These are phyloP conservation scores for Crotalaria pallida DNA, from an alignment of 306 rosid genomes.

Conservation along the genomic window DNA sequence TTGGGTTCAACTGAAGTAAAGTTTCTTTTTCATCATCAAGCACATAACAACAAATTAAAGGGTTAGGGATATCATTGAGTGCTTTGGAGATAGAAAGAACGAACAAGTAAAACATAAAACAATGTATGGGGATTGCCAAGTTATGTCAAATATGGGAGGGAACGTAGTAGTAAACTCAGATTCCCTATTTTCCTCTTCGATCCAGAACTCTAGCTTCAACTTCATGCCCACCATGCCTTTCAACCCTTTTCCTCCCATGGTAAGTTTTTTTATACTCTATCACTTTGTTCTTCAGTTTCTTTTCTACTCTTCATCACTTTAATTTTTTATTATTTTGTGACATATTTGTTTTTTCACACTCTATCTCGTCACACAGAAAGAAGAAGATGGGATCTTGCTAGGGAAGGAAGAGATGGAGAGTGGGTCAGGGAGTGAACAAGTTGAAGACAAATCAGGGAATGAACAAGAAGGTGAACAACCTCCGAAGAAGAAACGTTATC, in stretches of 20 bases:
- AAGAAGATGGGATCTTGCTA: constrained; percentile 51
- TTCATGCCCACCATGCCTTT: constrained; percentile 71
- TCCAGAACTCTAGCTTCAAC: constrained; percentile 84
- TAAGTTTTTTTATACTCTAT: constrained; percentile 24
- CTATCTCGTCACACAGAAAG: constrained; percentile 48
- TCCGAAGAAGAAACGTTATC: constrained; percentile 81
- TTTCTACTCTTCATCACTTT: not conserved
- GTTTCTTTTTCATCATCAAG: not conserved
- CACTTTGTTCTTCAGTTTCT: not conserved
- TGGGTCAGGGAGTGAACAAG: constrained; percentile 78
- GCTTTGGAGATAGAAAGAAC: too few species aligned
- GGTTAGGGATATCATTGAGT: not conserved
- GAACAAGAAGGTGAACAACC: constrained; percentile 58
- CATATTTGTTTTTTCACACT: too few species aligned
- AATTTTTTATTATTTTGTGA: too few species aligned
- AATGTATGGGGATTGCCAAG: constrained; percentile 98
- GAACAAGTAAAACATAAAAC: constrained; percentile 11
- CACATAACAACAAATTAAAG: not conserved
- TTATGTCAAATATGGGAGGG: constrained; percentile 77
- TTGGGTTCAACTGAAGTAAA: constrained; percentile 24
- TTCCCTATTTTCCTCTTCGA: constrained; percentile 61
- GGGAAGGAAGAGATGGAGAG: constrained; percentile 87
- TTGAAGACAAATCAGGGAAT: constrained; percentile 67
- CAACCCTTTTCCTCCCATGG: constrained; percentile 55
- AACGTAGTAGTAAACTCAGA: constrained; percentile 72